Conservation (phyloP, 2,329 filamentous ascomycete species). For the Geosmithia putterillii region DNA sequence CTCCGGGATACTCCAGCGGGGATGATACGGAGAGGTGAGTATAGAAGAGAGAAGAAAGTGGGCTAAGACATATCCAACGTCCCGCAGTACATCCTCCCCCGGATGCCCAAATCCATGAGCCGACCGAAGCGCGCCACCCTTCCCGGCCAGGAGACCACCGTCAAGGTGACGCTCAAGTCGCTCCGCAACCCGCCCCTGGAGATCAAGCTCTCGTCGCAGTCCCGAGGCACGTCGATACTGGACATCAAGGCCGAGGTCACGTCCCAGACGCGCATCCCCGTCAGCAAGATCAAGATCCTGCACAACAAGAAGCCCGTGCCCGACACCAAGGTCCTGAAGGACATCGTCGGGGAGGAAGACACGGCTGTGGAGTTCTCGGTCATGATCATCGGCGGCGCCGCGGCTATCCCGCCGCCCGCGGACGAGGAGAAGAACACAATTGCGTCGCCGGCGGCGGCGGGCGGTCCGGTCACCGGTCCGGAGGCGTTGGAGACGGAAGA, state of each 20-base stretch:
- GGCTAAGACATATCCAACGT: slow-evolving; percentile 2
- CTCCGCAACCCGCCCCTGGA: slow-evolving; percentile 63
- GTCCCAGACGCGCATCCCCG: slow-evolving; percentile 45
- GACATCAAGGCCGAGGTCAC: slow-evolving; percentile 65
- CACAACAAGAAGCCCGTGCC: slow-evolving; percentile 75
- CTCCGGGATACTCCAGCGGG: no score
- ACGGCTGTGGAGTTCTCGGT: slow-evolving; percentile 61
- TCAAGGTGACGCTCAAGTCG: slow-evolving; percentile 57
- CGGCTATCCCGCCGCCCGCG: slow-evolving; percentile 23
- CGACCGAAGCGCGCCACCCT: slow-evolving; percentile 26
- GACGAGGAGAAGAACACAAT: slow-evolving; percentile 15
- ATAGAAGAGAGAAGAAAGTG: neutral
- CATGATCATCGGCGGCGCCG: slow-evolving; percentile 72
- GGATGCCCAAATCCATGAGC: slow-evolving; percentile 46
- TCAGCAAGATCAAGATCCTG: slow-evolving; percentile 77
- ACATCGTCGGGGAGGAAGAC: slow-evolving; percentile 44
- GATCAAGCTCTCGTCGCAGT: slow-evolving; percentile 49
- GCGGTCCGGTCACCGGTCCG: slow-evolving; percentile 28
- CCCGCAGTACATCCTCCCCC: slow-evolving; percentile 57
- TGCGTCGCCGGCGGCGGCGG: slow-evolving; percentile 11
- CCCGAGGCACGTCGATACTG: slow-evolving; percentile 60
- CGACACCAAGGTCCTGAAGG: slow-evolving; percentile 66
- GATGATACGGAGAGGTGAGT: neutral
- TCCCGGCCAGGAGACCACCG: slow-evolving; percentile 38
- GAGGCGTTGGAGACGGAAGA: slow-evolving; percentile 54